Percentiles rank a stretch among this genome's conserved stretches.
Conservation (phyloP, 805 yeast genomes). For the Hanseniaspora occidentalis region DNA sequence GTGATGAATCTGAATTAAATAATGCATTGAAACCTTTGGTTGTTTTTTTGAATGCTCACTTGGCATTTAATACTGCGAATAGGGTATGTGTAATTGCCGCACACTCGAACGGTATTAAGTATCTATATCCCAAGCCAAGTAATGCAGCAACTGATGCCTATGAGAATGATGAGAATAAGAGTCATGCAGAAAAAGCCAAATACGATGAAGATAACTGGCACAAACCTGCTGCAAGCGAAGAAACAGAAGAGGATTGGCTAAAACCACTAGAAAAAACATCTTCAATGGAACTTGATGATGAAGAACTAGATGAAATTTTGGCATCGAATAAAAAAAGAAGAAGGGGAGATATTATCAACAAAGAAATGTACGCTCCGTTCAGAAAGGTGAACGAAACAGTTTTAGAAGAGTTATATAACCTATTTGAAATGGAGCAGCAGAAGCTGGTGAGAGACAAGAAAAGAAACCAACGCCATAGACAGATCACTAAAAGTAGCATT, state of each 20-base stretch:
- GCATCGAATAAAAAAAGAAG: constrained; percentile 1
- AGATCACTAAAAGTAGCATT: constrained; percentile 34
- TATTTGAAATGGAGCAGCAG: constrained; percentile 26
- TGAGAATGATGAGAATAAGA: background rate
- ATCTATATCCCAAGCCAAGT: constrained; percentile 47
- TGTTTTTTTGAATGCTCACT: constrained; percentile 76
- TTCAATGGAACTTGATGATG: constrained; percentile 4
- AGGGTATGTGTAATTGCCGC: constrained; percentile 72
- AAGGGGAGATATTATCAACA: constrained; percentile 26
- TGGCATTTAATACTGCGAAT: constrained; percentile 75
- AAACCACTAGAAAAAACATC: background rate
- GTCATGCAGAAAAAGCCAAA: constrained; percentile 2
- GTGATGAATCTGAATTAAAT: constrained; percentile 32
- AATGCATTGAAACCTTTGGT: constrained; percentile 53
- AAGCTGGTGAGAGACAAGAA: constrained; percentile 13
- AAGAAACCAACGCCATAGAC: constrained; percentile 13
- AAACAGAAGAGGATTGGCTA: background rate
- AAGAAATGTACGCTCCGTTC: constrained; percentile 78
- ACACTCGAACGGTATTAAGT: constrained; percentile 54
- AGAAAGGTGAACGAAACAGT: constrained; percentile 66
- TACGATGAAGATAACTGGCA: constrained; percentile 12
- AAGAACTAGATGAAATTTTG: constrained; percentile 10
- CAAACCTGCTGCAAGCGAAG: background rate
- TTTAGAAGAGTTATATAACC: constrained; percentile 39
- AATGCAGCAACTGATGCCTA: constrained; percentile 9